Percentiles rank a stretch among this genome's conserved stretches.
Evolutionary conservation across 2,329 filamentous ascomycete species (phyloP).

Genomic region (Colletotrichum sp.): DNA sequence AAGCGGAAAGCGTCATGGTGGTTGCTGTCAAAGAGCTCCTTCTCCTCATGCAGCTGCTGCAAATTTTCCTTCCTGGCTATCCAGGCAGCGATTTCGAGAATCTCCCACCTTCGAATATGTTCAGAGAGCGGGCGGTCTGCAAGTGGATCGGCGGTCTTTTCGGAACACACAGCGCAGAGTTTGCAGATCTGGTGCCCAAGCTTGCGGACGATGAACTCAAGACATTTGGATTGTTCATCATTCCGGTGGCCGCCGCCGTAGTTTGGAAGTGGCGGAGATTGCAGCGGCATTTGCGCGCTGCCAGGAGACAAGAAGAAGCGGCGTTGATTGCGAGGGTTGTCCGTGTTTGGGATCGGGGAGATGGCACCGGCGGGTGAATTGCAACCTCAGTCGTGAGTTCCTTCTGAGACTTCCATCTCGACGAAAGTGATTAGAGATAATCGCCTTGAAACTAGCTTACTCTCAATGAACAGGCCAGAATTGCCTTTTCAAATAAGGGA

Average conservation of each 20-base stretch:
- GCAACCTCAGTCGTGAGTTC: background rate
- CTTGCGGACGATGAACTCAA: background rate
- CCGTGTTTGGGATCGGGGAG: background rate
- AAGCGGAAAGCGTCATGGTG: background rate
- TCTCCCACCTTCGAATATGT: background rate
- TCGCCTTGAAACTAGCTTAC: background rate
- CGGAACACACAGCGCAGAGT: background rate
- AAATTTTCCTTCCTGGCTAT: background rate
- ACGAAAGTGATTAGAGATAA: background rate
- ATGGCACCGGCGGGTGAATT: background rate
- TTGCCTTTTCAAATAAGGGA: fast-evolving
- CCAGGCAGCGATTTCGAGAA: background rate
- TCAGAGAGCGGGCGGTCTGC: background rate
- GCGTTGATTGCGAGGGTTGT: background rate
- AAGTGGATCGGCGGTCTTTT: background rate
- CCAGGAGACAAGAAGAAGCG: background rate
- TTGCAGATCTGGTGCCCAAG: background rate
- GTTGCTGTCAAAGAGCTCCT: slow-evolving; percentile 3
- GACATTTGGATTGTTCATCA: background rate
- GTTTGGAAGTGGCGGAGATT: slow-evolving; percentile 4
- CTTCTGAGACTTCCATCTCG: background rate
- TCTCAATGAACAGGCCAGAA: fast-evolving
- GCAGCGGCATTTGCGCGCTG: background rate
- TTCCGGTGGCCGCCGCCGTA: background rate
- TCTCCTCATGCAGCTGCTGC: background rate